Evolutionary conservation across 2,329 filamentous ascomycete species (phyloP), one percentile per base, ranked within the genome.

Genomic region (Fusarium proliferatum): DNA sequence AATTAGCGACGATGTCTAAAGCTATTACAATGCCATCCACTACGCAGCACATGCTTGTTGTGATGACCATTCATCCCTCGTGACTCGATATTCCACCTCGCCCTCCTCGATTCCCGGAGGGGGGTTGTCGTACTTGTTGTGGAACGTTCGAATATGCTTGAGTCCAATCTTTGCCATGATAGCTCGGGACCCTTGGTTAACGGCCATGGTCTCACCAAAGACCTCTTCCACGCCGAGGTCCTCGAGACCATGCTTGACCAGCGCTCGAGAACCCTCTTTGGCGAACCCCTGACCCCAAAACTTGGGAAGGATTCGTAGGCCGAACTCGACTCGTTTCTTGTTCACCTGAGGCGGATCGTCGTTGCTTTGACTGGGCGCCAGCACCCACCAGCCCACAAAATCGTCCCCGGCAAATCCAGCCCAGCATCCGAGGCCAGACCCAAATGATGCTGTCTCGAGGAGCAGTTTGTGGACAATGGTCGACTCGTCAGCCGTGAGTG

Each of bases 351-450:
- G 62, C 10, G 71, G 60, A 23, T 46, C 61, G 10, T 64, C 68
- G 43, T 51, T 68, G 63, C 53, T 74, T 56, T 76, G 61, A 59
- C 64, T 76, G n/a, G 71, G 65, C 3, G 77, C 78, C 30, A 80
- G 48, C 30, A 79, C 69, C 78, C 78, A 80, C 78, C 78, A 80
- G 23, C 79, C 79, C 48, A 80, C 74, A 60, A 80, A 80, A 17
- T 79, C 67, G n/a, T 73, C 78, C 5, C 60, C 74, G 6, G 65
- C 45, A 33, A 76, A 76, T 17, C 55, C 74, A 9, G 61, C 74
- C 74, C 74, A 76, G 59, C 69, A 73, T 38, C 74, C 72, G 26
- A 76, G 74, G 8, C 74, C 74, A 16, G 72, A 62, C 10, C 69
- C 72, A 12, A 70, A 56, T 6, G 69, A 56, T 21, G 74, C 71